These are phyloP conservation scores for Canariomyces notabilis DNA, from an alignment of 2,329 filamentous ascomycete species.

Conservation along the genomic window DNA sequence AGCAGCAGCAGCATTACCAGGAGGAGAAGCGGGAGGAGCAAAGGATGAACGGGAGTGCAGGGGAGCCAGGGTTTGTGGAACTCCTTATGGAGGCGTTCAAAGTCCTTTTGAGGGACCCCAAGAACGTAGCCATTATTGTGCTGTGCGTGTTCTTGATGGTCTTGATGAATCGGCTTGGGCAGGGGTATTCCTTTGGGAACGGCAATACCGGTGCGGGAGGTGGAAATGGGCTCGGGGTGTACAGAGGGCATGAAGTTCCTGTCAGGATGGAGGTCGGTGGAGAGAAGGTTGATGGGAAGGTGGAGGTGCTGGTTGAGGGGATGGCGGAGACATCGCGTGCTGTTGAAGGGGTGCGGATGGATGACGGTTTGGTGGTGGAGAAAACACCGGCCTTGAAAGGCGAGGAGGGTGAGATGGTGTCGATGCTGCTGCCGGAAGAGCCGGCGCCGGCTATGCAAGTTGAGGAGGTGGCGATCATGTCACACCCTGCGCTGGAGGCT, in stretches of 20 bases:
- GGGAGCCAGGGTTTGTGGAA: slow-evolving; percentile 43
- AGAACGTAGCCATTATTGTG: slow-evolving; percentile 53
- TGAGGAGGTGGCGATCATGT: background rate
- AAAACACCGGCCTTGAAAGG: background rate
- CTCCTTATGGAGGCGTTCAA: slow-evolving; percentile 49
- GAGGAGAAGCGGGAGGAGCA: background rate
- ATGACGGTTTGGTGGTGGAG: background rate
- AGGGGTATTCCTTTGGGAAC: background rate
- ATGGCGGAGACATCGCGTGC: no score
- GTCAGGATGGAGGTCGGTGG: no score
- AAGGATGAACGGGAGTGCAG: slow-evolving; percentile 17
- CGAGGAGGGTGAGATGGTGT: background rate
- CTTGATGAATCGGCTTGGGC: slow-evolving; percentile 4
- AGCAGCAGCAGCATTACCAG: background rate
- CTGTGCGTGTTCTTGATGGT: slow-evolving; percentile 49
- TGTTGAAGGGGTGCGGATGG: no score
- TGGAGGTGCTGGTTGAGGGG: no score
- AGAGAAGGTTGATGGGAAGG: no score
- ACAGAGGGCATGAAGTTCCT: no score
- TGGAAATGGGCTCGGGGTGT: no score
- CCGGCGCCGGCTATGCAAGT: background rate
- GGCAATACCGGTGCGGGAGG: no score
- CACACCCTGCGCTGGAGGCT: background rate
- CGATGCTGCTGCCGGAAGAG: background rate
- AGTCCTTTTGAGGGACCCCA: slow-evolving; percentile 52